These are phyloP conservation scores for Aspergillus homomorphus DNA, from an alignment of 495 filamentous ascomycete genomes.

Conservation along the genomic window DNA sequence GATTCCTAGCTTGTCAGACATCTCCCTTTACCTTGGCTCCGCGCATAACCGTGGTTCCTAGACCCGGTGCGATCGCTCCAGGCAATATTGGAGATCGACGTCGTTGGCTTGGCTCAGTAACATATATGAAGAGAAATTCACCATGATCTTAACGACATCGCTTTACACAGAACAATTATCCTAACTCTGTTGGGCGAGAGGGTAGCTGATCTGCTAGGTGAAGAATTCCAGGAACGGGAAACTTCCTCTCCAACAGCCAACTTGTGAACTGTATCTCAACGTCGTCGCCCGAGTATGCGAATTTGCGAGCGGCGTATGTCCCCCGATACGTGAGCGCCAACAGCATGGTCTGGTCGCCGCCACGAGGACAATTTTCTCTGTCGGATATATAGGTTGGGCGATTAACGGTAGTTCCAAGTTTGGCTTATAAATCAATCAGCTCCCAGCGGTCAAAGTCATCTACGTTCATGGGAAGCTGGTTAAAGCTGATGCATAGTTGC, in stretches of 20 bases:
- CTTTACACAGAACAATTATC: too few relatives aligned
- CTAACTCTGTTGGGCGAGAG: too few relatives aligned
- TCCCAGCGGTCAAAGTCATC: background rate
- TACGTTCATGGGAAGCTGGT: background rate
- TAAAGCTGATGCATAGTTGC: background rate
- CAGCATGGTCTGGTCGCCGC: background rate
- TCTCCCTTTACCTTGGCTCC: too few relatives aligned
- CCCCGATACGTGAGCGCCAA: background rate
- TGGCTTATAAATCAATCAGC: slow-evolving; percentile 7
- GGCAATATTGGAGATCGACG: too few relatives aligned
- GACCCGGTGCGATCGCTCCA: too few relatives aligned
- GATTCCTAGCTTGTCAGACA: too few relatives aligned
- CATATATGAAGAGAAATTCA: too few relatives aligned
- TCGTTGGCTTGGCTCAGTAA: too few relatives aligned
- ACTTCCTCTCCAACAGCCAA: background rate
- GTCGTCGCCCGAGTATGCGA: background rate
- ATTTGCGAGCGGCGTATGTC: background rate
- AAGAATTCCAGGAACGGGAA: background rate
- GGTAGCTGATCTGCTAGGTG: background rate
- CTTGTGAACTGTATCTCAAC: background rate
- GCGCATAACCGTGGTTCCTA: too few relatives aligned
- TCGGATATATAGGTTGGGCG: slow-evolving; percentile 9
- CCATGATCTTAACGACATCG: too few relatives aligned
- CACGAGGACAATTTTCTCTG: background rate
- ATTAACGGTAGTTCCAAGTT: slow-evolving; percentile 3